Conservation (phyloP, 345 rosid genomes). For the Clarkia xantiana region DNA sequence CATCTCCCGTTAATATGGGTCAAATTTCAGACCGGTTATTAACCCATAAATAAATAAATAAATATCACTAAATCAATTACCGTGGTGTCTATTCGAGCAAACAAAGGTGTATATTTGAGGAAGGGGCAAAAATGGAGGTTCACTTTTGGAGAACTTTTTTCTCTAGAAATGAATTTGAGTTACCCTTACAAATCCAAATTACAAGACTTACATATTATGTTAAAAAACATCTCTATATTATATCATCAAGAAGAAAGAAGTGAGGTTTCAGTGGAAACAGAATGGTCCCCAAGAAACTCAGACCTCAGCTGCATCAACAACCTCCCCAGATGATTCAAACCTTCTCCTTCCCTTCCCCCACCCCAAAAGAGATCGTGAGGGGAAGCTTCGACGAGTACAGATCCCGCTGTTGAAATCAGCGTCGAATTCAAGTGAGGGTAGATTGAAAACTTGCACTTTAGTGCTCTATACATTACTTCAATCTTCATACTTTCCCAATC, state of each 20-base stretch:
- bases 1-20: too few relatives aligned
- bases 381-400: slow-evolving; percentile 78
- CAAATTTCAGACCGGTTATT: too few relatives aligned
- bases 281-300: slow-evolving; percentile 53
- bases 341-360: slow-evolving; percentile 92
- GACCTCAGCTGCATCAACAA: slow-evolving; percentile 78
- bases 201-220: too few relatives aligned
- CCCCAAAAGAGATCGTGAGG: slow-evolving; percentile 96
- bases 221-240: too few relatives aligned
- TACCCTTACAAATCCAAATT: too few relatives aligned
- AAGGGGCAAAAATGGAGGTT: too few relatives aligned
- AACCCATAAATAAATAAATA: too few relatives aligned
- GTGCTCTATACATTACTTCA: slow-evolving; percentile 62
- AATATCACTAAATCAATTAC: too few relatives aligned
- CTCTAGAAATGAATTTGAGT: too few relatives aligned
- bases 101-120: too few relatives aligned
- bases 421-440: slow-evolving; percentile 73
- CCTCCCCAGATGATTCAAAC: slow-evolving; percentile 81
- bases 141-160: too few relatives aligned
- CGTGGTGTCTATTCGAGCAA: too few relatives aligned
- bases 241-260: slow-evolving; percentile 14
- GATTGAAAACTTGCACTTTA: slow-evolving; percentile 70
- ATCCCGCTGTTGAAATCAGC: slow-evolving; percentile 67
- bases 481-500: slow-evolving; percentile 75
- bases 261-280: slow-evolving; percentile 26